Percentiles rank a stretch among this genome's conserved stretches.
phyloP scores from a whole-genome alignment of 257 asterid species.

The Ligustrum vulgare region DNA sequence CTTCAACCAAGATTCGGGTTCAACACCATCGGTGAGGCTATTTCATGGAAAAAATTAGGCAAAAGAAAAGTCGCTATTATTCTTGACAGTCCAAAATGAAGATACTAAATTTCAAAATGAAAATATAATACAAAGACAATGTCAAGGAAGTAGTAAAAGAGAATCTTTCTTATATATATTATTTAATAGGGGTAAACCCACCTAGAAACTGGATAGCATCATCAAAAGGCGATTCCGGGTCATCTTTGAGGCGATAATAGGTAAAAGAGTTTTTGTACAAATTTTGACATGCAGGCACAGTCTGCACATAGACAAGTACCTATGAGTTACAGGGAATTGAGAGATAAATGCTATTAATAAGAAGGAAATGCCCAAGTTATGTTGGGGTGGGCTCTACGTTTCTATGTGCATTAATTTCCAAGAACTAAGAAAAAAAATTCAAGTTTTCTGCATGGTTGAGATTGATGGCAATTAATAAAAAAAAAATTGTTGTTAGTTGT shows the following conservation, averaged over 20 bases:
- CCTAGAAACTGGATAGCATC: slow-evolving; percentile 87
- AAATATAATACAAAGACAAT: background rate
- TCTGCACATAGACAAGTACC: slow-evolving; percentile 45
- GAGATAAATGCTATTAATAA: slow-evolving; percentile 1
- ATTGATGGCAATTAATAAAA: slow-evolving; percentile 8
- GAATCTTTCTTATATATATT: background rate
- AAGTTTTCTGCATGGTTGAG: slow-evolving; percentile 1
- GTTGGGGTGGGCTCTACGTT: background rate
- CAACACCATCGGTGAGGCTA: background rate
- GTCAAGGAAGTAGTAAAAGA: background rate
- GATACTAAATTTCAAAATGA: background rate
- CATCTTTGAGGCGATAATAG: slow-evolving; percentile 78
- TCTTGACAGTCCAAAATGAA: background rate
- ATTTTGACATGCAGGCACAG: slow-evolving; percentile 88
- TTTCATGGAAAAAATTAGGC: background rate
- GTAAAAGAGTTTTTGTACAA: slow-evolving; percentile 79
- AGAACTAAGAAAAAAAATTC: background rate
- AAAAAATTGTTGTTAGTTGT: background rate
- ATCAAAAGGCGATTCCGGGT: slow-evolving; percentile 58
- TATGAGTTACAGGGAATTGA: slow-evolving; percentile 16
- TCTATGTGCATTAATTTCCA: background rate
- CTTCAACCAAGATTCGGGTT: background rate
- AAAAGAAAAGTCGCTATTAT: background rate
- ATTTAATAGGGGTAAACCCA: slow-evolving; percentile 27
- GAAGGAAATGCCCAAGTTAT: background rate